Conservation (phyloP, 345 rosid species). For the Dipteronia sinensis region DNA sequence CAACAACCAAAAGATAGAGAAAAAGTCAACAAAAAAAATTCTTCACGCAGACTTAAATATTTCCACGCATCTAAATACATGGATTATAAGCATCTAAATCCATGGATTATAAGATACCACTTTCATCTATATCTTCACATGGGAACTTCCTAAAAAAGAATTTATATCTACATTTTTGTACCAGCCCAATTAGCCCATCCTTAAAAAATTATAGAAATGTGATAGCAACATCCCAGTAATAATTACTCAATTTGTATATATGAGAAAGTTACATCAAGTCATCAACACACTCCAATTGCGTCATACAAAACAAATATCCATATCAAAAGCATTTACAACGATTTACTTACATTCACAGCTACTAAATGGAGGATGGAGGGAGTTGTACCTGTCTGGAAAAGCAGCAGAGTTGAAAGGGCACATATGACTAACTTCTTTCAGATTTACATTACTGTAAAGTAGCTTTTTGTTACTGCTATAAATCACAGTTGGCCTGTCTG, state of each 20-base stretch:
- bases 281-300: not conserved
- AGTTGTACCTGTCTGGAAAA: conserved; percentile 83
- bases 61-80: not conserved
- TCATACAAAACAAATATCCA: not conserved
- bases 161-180: not conserved
- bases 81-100: too few species aligned
- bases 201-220: not conserved
- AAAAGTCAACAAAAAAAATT: not conserved
- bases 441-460: conserved; percentile 91
- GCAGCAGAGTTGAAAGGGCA: conserved; percentile 96
- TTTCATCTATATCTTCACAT: not conserved
- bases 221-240: not conserved
- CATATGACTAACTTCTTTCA: conserved; percentile 96
- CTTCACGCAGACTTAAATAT: not conserved
- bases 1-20: not conserved
- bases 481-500: conserved; percentile 95
- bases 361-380: not conserved
- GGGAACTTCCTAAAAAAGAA: not conserved
- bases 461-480: conserved; percentile 98
- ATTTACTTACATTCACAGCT: not conserved
- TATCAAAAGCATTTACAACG: not conserved
- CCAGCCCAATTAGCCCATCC: not conserved
- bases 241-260: not conserved
- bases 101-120: not conserved
- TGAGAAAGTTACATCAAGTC: not conserved